These are phyloP conservation scores for Saxophila tyrrhenica DNA, from an alignment of 495 filamentous ascomycete species.

Conservation along the genomic window DNA sequence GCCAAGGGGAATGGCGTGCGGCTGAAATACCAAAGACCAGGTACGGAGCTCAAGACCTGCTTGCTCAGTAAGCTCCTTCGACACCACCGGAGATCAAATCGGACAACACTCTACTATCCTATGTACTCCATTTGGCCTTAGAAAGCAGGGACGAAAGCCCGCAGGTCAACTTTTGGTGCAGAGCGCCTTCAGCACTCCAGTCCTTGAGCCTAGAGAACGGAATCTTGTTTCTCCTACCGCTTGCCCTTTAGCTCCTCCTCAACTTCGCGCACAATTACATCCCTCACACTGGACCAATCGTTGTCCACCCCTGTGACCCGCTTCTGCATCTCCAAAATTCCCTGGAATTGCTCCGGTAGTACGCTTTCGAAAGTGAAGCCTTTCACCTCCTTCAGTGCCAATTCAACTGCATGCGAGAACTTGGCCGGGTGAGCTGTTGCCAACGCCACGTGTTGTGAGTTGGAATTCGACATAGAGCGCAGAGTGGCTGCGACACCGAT, in stretches of 20 bases:
- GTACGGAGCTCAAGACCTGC: no score
- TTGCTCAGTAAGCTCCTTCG: no score
- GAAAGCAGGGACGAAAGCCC: neutral
- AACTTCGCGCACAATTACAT: conserved; percentile 43
- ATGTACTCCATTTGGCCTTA: no score
- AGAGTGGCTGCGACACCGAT: conserved; percentile 66
- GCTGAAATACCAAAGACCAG: no score
- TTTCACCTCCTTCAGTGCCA: conserved; percentile 54
- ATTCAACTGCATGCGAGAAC: conserved; percentile 66
- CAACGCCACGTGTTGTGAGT: conserved; percentile 57
- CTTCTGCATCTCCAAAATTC: conserved; percentile 52
- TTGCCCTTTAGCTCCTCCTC: conserved; percentile 13
- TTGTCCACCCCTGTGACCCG: conserved; percentile 9
- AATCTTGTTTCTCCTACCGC: no score
- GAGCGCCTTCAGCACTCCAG: no score
- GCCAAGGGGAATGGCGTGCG: no score
- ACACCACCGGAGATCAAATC: no score
- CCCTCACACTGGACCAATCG: conserved; percentile 44
- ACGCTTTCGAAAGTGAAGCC: conserved; percentile 65
- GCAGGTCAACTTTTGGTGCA: neutral
- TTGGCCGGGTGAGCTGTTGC: conserved; percentile 93
- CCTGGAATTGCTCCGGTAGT: conserved; percentile 67
- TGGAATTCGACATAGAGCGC: conserved; percentile 39
- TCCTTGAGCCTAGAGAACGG: no score
- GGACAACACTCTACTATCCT: no score